Conservation (phyloP, 306 rosid genomes). For the Fagus sylvatica region DNA sequence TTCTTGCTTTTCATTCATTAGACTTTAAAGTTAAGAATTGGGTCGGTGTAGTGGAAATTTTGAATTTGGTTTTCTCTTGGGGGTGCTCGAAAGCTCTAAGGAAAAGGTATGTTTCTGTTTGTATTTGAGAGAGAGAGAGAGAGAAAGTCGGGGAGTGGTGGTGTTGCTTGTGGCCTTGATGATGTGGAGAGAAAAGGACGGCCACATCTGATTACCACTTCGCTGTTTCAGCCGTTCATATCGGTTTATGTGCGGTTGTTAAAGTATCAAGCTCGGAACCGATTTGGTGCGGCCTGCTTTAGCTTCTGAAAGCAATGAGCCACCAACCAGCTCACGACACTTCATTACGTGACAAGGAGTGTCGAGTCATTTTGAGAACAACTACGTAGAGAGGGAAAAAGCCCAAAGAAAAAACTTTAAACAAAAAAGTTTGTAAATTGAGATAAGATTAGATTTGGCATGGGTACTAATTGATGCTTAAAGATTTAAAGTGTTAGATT, state of each 20-base stretch:
- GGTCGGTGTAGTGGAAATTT: background rate
- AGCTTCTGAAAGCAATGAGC: background rate
- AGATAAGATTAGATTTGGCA: no score
- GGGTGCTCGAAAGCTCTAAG: background rate
- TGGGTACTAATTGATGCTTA: no score
- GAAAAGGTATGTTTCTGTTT: background rate
- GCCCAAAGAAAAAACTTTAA: no score
- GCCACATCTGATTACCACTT: background rate
- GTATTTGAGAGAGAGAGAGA: background rate
- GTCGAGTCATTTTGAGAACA: background rate
- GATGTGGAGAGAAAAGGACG: constrained; percentile 16
- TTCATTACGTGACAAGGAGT: background rate
- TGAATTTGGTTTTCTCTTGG: background rate
- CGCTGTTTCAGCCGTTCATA: constrained; percentile 20
- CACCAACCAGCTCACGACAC: background rate
- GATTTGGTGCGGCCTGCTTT: background rate
- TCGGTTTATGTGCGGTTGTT: constrained; percentile 32
- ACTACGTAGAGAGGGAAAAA: no score
- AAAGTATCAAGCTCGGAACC: background rate
- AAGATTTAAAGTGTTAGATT: no score
- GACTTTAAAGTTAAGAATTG: background rate
- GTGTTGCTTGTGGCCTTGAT: constrained; percentile 21
- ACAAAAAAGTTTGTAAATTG: no score
- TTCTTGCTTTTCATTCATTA: constrained; percentile 34
- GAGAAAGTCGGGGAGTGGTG: background rate